Evolutionary conservation across 1,284 basidiomycete species (phyloP).

Genomic region (Agroathelia rolfsii): DNA sequence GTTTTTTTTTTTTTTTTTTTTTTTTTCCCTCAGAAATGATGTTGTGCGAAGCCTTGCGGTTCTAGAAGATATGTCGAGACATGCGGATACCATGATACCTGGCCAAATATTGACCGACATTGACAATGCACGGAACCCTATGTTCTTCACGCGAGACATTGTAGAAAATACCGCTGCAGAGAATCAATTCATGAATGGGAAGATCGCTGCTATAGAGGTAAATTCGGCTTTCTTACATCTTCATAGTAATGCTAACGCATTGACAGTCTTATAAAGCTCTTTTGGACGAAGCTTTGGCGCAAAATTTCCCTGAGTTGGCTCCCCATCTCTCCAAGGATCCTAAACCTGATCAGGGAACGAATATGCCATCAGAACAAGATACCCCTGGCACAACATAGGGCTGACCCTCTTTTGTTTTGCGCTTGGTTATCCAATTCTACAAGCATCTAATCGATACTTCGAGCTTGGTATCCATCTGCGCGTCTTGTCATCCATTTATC

Average conservation of each 20-base stretch:
- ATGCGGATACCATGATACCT: slow-evolving; percentile 53
- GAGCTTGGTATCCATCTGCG: no score
- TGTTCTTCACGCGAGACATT: slow-evolving; percentile 66
- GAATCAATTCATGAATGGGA: slow-evolving; percentile 86
- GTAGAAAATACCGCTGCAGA: slow-evolving; percentile 73
- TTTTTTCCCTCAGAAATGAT: slow-evolving; percentile 46
- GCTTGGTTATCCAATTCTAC: no score
- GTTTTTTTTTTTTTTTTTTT: slow-evolving; percentile 1
- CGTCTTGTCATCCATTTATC: no score
- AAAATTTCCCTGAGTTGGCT: slow-evolving; percentile 50
- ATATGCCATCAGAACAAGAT: no score
- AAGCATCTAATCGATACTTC: no score
- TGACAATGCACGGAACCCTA: slow-evolving; percentile 70
- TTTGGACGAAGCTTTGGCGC: slow-evolving; percentile 46
- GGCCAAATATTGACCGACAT: slow-evolving; percentile 65
- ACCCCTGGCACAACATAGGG: no score
- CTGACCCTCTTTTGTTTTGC: no score
- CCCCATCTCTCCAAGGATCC: no score
- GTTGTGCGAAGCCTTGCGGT: slow-evolving; percentile 52
- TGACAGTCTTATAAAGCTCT: slow-evolving; percentile 44
- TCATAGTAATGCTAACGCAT: slow-evolving; percentile 3
- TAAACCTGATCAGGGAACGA: no score
- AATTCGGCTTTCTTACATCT: slow-evolving; percentile 15
- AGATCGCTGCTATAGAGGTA: slow-evolving; percentile 67
- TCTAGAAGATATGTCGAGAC: slow-evolving; percentile 56